Percentiles rank a stretch among this genome's conserved stretches.
Evolutionary conservation across 2,329 filamentous ascomycete genomes (phyloP).

Genomic region (Fusarium siculi): DNA sequence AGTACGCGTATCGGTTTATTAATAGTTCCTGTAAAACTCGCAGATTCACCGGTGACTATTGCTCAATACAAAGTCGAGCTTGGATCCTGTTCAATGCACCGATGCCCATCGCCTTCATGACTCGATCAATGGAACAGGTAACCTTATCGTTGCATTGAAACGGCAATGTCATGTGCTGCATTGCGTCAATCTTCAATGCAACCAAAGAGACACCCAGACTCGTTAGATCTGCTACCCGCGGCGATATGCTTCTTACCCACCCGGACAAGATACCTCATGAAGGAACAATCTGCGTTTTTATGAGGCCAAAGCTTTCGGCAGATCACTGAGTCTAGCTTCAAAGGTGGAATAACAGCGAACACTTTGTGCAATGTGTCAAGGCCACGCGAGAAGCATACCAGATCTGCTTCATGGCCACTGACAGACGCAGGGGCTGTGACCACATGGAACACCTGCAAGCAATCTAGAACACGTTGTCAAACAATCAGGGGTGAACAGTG

Average conservation of each 20-base stretch:
- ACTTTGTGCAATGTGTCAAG: not conserved
- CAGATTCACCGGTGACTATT: accelerated
- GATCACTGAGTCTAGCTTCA: not conserved
- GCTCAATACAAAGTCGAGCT: not conserved
- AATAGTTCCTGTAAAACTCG: not conserved
- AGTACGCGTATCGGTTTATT: not conserved
- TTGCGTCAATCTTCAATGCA: not conserved
- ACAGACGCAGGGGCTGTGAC: slow-evolving; percentile 9
- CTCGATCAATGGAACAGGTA: not conserved
- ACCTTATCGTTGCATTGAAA: not conserved
- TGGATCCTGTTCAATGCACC: not conserved
- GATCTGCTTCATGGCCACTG: not conserved
- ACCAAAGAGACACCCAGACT: not conserved
- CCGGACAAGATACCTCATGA: not conserved
- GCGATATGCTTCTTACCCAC: not conserved
- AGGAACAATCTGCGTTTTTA: not conserved
- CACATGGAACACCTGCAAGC: slow-evolving; percentile 18
- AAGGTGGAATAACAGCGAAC: not conserved
- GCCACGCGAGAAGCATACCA: not conserved
- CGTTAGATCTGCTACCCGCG: not conserved
- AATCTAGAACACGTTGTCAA: slow-evolving; percentile 35
- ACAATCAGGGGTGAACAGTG: slow-evolving; percentile 5
- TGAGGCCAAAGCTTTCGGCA: not conserved
- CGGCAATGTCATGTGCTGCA: not conserved
- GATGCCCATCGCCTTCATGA: not conserved